A percentile compares a stretch with the other conserved stretches of the same genome.
Conservation (phyloP, 2,329 filamentous ascomycete species). For the Fonsecaea pugnacius region DNA sequence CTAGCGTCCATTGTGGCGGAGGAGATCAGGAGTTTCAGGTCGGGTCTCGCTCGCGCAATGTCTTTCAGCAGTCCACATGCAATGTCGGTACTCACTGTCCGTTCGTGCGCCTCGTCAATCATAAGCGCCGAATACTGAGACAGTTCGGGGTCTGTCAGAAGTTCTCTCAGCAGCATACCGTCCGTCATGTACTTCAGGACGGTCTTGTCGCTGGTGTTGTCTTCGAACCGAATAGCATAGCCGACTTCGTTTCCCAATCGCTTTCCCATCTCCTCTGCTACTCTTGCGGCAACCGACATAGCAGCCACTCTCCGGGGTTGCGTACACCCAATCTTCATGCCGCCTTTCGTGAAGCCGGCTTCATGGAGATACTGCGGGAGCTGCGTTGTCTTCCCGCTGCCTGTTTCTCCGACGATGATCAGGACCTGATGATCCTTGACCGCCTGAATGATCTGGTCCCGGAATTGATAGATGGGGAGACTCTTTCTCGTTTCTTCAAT, state of each 20-base stretch:
- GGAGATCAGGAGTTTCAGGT: constrained; percentile 87
- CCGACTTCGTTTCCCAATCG: constrained; percentile 91
- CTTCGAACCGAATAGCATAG: constrained; percentile 93
- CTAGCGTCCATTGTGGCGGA: constrained; percentile 93
- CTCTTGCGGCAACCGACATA: constrained; percentile 96
- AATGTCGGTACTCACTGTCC: constrained; percentile 89
- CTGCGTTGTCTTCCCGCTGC: constrained; percentile 94
- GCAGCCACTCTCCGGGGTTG: constrained; percentile 94
- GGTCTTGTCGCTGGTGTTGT: constrained; percentile 88
- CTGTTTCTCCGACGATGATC: constrained; percentile 92
- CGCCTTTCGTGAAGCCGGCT: constrained; percentile 82
- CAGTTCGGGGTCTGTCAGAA: constrained; percentile 85
- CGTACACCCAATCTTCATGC: constrained; percentile 86
- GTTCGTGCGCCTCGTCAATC: constrained; percentile 97
- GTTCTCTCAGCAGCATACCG: constrained; percentile 87
- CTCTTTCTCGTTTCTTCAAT: constrained; percentile 92
- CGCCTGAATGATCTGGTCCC: constrained; percentile 83
- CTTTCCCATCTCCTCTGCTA: constrained; percentile 89
- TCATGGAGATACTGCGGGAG: constrained; percentile 92
- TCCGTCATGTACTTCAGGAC: constrained; percentile 96
- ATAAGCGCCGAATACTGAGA: constrained; percentile 84
- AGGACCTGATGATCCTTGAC: constrained; percentile 84
- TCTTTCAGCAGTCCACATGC: constrained; percentile 87
- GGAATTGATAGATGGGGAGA: constrained; percentile 85
- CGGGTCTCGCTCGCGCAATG: constrained; percentile 77